Base-by-base conservation (phyloP, 345 rosid genomes). In the Toxicodendron radicans region DNA sequence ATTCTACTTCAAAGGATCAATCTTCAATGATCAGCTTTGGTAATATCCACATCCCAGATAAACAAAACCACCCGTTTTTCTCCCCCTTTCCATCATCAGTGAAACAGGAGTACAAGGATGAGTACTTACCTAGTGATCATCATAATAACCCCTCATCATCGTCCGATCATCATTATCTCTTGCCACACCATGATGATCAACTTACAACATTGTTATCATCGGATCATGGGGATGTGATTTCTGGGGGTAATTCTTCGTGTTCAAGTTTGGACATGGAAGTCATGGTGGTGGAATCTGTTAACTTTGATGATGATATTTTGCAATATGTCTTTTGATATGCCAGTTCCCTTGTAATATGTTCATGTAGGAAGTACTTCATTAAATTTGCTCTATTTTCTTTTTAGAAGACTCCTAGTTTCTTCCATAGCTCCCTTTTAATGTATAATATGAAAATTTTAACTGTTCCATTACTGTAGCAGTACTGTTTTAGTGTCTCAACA, bases 11-110 rank as follows among this genome's bases (percentile, higher is more conserved):
- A 30, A 48, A 54, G 2, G 72, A 63, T 72, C 79, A 83, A 5
- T 64, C 81, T 52, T n/a, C 77, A 17, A 63, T 86, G 64, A 41
- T 86, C 69, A 83, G 78, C 78, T 86, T 86, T 64, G 1, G 21
- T 16, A 38, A 38, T 27, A 60, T 58, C 75, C 16, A 30, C 62
- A 41, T 16, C 48, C 58, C 33, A 38, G 67, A 46, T 9, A 71
- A 63, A 18, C 72, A 59, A 4, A 72, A 5, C 18, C 24, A 23
- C 70, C 51, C 81, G 13, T 11, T 75, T 30, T 23, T 46, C 64
- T 2, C 73, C 23, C 23, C 81, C 21, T 61, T 80, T 78, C 58
- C 46, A 32, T 62, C 46, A 41, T 49, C 80, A 21, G 21, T 73
- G 12, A 81, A 84, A 58, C 76, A 70, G 59, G 85, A 84, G 58